Conservation (phyloP, 306 rosid genomes). For the Neltuma alba region DNA sequence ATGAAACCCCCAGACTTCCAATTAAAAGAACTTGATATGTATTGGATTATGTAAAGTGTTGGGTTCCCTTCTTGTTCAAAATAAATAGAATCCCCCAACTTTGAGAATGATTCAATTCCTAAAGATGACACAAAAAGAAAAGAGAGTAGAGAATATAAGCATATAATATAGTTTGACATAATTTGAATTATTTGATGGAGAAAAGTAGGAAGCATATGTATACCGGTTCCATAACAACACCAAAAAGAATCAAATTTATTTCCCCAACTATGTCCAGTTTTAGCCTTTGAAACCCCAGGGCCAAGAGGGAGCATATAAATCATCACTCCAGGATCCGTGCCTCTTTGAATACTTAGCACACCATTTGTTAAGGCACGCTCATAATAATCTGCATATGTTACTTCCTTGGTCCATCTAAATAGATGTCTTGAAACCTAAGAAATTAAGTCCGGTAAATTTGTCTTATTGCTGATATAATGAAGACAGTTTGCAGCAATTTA, state of each 20-base stretch:
- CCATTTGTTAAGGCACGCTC: slow-evolving; percentile 4
- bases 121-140: not conserved
- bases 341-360: not conserved
- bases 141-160: not conserved
- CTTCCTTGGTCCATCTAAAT: slow-evolving; percentile 5
- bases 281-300: not conserved
- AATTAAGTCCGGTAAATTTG: not conserved
- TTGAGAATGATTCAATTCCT: not conserved
- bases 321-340: not conserved
- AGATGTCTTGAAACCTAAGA: slow-evolving; percentile 8
- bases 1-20: not conserved
- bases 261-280: slow-evolving; percentile 2
- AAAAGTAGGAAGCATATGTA: not conserved
- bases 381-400: not conserved
- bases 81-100: not conserved
- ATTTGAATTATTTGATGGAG: not conserved
- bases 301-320: not conserved
- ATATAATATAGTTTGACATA: not conserved
- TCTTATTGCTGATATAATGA: not conserved
- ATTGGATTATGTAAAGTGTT: not conserved
- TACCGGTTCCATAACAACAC: slow-evolving; percentile 7
- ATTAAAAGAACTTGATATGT: not conserved
- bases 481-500: not conserved
- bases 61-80: not conserved
- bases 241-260: not conserved